A percentile compares a stretch with the other conserved stretches of the same genome.
These are phyloP conservation scores for Ottelia alismoides DNA, from an alignment of 106 monocot species.

Conservation along the genomic window DNA sequence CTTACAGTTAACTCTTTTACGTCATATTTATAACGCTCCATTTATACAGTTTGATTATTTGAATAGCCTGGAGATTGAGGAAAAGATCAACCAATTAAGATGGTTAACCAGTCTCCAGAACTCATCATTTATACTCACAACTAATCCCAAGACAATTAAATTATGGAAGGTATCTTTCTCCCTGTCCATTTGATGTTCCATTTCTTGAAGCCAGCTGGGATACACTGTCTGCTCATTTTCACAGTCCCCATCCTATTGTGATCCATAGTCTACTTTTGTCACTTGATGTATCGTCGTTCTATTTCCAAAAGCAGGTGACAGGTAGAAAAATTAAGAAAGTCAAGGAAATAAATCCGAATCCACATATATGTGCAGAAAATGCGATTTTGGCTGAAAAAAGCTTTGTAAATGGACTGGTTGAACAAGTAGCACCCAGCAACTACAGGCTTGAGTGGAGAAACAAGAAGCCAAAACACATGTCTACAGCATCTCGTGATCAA, in stretches of 20 bases:
- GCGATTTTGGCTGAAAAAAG: constrained; percentile 38
- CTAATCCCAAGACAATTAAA: constrained; percentile 57
- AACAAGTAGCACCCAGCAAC: constrained; percentile 7
- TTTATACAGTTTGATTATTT: constrained; percentile 51
- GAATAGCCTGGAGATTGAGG: constrained; percentile 52
- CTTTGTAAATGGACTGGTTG: constrained; percentile 14
- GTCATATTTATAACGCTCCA: neutral
- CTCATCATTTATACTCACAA: constrained; percentile 43
- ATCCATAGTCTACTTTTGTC: too few species aligned
- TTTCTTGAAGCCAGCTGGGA: too few species aligned
- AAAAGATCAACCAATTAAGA: constrained; percentile 56
- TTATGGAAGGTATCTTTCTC: constrained; percentile 52
- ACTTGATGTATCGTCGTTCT: too few species aligned
- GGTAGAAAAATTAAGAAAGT: constrained; percentile 33
- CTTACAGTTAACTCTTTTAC: neutral
- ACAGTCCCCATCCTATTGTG: too few species aligned
- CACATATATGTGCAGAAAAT: constrained; percentile 44
- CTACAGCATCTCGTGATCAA: constrained; percentile 14
- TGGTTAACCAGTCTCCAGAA: constrained; percentile 40
- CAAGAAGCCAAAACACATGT: constrained; percentile 14
- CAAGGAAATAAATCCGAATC: constrained; percentile 15
- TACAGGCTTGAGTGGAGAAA: constrained; percentile 30
- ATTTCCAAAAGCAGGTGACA: constrained; percentile 19
- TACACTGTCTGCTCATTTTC: too few species aligned
- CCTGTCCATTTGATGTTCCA: too few species aligned